Evolutionary conservation across 768 basidiomycete genomes (phyloP).

Genomic region (Tulasnella sp.): DNA sequence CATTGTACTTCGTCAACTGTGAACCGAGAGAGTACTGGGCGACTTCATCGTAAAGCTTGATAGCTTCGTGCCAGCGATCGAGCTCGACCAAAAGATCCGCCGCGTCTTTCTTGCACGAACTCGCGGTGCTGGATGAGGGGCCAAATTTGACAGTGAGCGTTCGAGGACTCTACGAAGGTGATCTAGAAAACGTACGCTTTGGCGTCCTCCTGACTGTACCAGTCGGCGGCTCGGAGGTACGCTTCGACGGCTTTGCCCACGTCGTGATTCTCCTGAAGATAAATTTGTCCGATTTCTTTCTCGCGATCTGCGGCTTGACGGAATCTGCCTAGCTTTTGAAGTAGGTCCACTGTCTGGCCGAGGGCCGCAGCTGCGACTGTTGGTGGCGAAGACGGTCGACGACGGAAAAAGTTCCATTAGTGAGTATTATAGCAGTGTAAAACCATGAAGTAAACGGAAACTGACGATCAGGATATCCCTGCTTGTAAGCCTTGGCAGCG

Average conservation of each 20-base stretch:
- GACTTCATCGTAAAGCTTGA: slow-evolving; percentile 83
- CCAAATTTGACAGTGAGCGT: not conserved
- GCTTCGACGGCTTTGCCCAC: slow-evolving; percentile 83
- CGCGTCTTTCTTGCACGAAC: slow-evolving; percentile 91
- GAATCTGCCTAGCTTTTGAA: slow-evolving; percentile 81
- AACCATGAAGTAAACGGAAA: slow-evolving; percentile 1
- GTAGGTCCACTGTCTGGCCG: slow-evolving; percentile 71
- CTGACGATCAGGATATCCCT: slow-evolving; percentile 76
- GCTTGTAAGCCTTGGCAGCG: slow-evolving; percentile 92
- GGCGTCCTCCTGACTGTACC: slow-evolving; percentile 98
- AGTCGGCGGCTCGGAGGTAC: slow-evolving; percentile 85
- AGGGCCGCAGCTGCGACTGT: slow-evolving; percentile 86
- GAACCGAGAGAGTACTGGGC: slow-evolving; percentile 74
- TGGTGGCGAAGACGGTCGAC: not conserved
- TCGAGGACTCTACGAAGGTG: not conserved
- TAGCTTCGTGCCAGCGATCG: slow-evolving; percentile 76
- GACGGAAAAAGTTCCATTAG: not conserved
- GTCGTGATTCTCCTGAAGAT: slow-evolving; percentile 53
- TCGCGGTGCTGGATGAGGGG: slow-evolving; percentile 63
- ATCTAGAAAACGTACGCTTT: slow-evolving; percentile 59
- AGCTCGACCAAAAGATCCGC: slow-evolving; percentile 90
- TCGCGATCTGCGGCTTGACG: slow-evolving; percentile 96
- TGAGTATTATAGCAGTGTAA: not conserved
- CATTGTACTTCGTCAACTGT: slow-evolving; percentile 91
- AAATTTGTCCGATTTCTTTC: slow-evolving; percentile 84